Evolutionary conservation across 495 filamentous ascomycete species (phyloP).

Genomic region (Aspergillus kassunensis): DNA sequence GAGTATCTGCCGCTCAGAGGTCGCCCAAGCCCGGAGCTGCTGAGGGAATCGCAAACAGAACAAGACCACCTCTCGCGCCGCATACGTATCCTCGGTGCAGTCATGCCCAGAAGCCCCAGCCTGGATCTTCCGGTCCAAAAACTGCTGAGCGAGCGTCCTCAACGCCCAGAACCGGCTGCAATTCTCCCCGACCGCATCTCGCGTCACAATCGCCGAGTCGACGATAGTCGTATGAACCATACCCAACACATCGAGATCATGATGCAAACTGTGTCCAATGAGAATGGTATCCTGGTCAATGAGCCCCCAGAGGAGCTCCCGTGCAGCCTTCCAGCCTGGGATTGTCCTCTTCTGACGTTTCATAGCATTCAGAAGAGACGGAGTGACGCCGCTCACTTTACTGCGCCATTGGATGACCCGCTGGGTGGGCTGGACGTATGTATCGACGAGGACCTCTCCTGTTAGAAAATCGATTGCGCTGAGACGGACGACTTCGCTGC

Average conservation of each 20-base stretch:
- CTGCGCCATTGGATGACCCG: conserved; percentile 33
- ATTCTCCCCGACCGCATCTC: conserved; percentile 12
- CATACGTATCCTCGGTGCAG: conserved; percentile 16
- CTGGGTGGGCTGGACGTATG: conserved; percentile 27
- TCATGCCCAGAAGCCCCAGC: conserved; percentile 25
- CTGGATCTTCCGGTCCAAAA: conserved; percentile 27
- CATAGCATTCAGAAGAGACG: conserved; percentile 19
- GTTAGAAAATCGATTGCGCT: conserved; percentile 36
- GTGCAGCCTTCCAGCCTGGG: conserved; percentile 33
- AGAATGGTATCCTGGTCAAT: conserved; percentile 38
- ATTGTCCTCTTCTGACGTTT: conserved; percentile 24
- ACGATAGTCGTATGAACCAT: conserved; percentile 37
- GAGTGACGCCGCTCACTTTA: conserved; percentile 30
- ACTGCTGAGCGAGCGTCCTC: conserved; percentile 22
- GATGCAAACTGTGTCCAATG: conserved; percentile 38
- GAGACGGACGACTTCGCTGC: conserved; percentile 17
- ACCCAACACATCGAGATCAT: conserved; percentile 36
- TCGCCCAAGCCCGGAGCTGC: not conserved
- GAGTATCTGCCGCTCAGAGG: not conserved
- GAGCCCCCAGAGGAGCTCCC: conserved; percentile 30
- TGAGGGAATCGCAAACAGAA: not conserved
- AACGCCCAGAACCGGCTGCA: conserved; percentile 14
- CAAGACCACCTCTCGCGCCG: not conserved
- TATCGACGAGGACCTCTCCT: conserved; percentile 35
- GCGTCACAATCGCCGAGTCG: conserved; percentile 26